Conservation (phyloP, 73 alveolate species). For the Tetrahymena malaccensis region DNA sequence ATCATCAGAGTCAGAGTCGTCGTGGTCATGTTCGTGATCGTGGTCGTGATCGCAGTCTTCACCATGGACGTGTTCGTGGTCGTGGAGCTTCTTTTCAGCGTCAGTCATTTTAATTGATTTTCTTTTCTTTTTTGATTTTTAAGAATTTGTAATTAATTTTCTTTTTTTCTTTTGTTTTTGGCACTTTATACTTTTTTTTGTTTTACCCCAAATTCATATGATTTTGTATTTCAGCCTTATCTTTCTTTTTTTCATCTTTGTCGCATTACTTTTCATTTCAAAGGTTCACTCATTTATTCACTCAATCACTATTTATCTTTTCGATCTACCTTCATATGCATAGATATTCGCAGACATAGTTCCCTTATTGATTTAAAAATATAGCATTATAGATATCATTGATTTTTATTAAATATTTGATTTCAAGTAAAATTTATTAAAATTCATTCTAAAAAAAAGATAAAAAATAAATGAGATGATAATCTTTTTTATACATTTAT, state of each 20-base stretch:
- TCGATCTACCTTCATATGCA: not conserved
- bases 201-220: not conserved
- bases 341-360: too few species aligned
- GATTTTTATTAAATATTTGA: not conserved
- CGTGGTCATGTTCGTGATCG: slow-evolving; percentile 23
- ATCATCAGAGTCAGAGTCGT: slow-evolving; percentile 42
- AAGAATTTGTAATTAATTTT: not conserved
- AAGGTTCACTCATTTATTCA: not conserved
- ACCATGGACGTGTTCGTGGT: slow-evolving; percentile 26
- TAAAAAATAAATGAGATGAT: not conserved
- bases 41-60: slow-evolving; percentile 23
- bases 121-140: not conserved
- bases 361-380: not conserved
- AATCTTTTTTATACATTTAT: too few species aligned
- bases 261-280: not conserved
- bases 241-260: not conserved
- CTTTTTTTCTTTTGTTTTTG: not conserved
- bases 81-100: slow-evolving; percentile 5
- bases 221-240: not conserved
- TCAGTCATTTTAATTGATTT: not conserved
- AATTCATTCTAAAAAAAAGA: not conserved
- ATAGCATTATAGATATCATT: not conserved
- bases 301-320: not conserved
- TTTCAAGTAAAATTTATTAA: too few species aligned
- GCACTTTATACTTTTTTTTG: not conserved